A percentile compares a stretch with the other conserved stretches of the same genome.
Conservation (phyloP, 2,329 filamentous ascomycete species). For the Allantophomopsis cytisporea region DNA sequence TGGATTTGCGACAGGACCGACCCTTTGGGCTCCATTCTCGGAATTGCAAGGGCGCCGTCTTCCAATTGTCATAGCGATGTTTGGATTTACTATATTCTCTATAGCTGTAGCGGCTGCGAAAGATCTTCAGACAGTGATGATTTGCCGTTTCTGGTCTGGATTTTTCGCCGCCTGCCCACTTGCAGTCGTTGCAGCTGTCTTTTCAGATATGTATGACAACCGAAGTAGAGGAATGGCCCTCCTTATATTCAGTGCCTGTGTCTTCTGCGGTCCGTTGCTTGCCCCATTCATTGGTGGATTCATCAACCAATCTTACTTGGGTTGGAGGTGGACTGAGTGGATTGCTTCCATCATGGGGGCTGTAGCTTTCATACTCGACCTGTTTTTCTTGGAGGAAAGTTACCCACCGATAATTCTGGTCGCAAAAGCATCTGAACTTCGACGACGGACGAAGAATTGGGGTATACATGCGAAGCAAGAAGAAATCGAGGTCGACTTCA, state of each 20-base stretch:
- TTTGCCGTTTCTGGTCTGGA: conserved; percentile 62
- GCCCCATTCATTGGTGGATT: conserved; percentile 59
- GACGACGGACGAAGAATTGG: conserved; percentile 53
- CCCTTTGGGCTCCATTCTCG: conserved; percentile 59
- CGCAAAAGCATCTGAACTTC: conserved; percentile 44
- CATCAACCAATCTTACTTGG: conserved; percentile 44
- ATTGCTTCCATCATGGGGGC: conserved; percentile 49
- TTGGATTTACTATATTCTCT: conserved; percentile 57
- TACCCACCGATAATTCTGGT: conserved; percentile 56
- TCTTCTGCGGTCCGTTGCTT: conserved; percentile 54
- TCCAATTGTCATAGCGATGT: conserved; percentile 46
- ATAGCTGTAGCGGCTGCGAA: conserved; percentile 51
- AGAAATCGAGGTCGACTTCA: conserved; percentile 54
- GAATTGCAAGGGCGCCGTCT: conserved; percentile 57
- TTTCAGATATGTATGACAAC: conserved; percentile 60
- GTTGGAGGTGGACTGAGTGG: conserved; percentile 66
- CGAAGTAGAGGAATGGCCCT: conserved; percentile 42
- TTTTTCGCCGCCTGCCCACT: conserved; percentile 59
- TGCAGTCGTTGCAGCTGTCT: conserved; percentile 56
- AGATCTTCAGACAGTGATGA: conserved; percentile 54
- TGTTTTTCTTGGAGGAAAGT: conserved; percentile 54
- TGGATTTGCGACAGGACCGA: conserved; percentile 58
- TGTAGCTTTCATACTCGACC: conserved; percentile 40
- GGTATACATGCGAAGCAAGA: conserved; percentile 60
- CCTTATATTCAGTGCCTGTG: conserved; percentile 43